phyloP scores from a whole-genome alignment of 2,329 filamentous ascomycete genomes.

The Talaromyces rugulosus region DNA sequence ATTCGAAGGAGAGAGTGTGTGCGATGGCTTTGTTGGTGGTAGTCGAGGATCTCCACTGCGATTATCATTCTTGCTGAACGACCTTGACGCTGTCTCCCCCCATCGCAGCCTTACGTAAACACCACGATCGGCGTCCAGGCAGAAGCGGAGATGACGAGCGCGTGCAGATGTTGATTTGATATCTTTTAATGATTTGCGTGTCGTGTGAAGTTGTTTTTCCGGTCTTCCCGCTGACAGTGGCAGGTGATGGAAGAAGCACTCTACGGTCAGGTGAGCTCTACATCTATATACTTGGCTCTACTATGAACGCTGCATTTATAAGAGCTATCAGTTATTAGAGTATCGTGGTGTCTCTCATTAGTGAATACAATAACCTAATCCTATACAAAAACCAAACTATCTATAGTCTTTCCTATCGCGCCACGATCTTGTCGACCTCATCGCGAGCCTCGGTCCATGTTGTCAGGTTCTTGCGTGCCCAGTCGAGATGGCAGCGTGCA shows the following conservation, averaged over 20 bases:
- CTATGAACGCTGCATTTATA: not conserved
- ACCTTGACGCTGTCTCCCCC: too few species aligned
- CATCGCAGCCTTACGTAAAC: not conserved
- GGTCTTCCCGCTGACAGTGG: too few species aligned
- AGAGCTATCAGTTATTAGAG: not conserved
- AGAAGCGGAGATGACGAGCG: not conserved
- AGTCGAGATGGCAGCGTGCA: conserved; percentile 87
- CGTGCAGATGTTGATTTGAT: too few species aligned
- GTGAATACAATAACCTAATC: not conserved
- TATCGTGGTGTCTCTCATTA: not conserved
- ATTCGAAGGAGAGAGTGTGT: too few species aligned
- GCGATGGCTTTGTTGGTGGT: too few species aligned
- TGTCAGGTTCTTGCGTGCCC: conserved; percentile 86
- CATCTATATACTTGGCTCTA: not conserved
- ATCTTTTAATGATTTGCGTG: not conserved
- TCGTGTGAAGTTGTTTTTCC: too few species aligned
- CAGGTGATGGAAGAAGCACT: too few species aligned
- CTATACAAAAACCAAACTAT: not conserved
- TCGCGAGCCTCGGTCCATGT: conserved; percentile 87
- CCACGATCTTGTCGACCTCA: conserved; percentile 80
- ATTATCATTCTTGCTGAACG: too few species aligned
- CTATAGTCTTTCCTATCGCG: conserved; percentile 22
- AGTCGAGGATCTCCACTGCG: too few species aligned
- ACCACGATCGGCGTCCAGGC: not conserved
- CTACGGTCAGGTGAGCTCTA: not conserved